Evolutionary conservation across 1,139 yeast species (phyloP), one percentile per base, ranked within the genome.

Genomic region (Candida pseudoviswanathii): DNA sequence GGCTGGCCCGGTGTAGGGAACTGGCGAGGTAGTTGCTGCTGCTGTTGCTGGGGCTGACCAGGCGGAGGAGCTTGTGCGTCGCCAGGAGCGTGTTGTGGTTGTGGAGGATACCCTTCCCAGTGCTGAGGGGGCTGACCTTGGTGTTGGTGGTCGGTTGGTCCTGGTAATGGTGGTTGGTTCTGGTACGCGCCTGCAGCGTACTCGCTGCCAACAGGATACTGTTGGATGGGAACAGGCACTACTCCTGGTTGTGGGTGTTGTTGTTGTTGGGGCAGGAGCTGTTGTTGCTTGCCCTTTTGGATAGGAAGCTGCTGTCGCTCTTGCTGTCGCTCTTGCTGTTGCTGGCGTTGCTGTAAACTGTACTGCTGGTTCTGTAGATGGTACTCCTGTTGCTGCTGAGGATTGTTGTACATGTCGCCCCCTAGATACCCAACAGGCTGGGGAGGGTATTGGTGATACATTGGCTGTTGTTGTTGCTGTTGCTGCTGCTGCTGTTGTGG

Each of bases 361-460:
- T 30, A 46, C n/a, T 46, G 51, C 39, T 38, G 52, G 32, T 43
- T 37, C 11, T 42, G 48, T 4, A 44, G 22, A 26, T 43, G 47
- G 33, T 26, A 36, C 39, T 43, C 25, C 44, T 43, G 52, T 3
- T 37, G 43, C 10, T 40, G 51, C 29, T 31, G 48, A 10, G 51
- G 48, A 8, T 48, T 41, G 24, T 37, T 24, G 11, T 37, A 50
- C 10, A 50, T 41, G 8, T 54, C 56, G 22, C 49, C 49, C 1
- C 52, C 41, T 27, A 48, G 42, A 42, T 54, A 53, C 3, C 49
- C 32, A 25, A 52, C 9, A 9, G 51, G 50, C 43, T 53, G 55
- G 2, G 54, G 55, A 11, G 54, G 56, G 16, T 50, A 51, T 30
- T 45, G 56, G 34, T 48, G 54, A 30, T 48, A 51, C 7, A 45